phyloP scores from a whole-genome alignment of 495 filamentous ascomycete genomes.

The Penicillium pancosmium region DNA sequence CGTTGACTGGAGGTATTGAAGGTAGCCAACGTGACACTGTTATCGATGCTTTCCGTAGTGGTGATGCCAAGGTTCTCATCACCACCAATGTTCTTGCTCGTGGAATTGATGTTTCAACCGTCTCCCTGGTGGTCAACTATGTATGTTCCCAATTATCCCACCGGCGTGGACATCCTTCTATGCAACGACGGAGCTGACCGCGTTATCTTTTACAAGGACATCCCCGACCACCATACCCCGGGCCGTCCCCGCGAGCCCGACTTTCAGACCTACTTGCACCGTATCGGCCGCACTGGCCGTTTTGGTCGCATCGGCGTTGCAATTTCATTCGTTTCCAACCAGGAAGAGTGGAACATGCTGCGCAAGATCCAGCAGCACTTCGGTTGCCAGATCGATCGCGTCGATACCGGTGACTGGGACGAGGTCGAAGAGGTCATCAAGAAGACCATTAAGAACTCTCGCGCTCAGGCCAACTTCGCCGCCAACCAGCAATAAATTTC shows the following conservation, averaged over 20 bases:
- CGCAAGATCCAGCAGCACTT: constrained; percentile 76
- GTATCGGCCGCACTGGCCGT: constrained; percentile 94
- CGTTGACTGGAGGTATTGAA: constrained; percentile 82
- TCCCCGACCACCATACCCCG: constrained; percentile 48
- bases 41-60: constrained; percentile 84
- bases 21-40: constrained; percentile 80
- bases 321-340: constrained; percentile 86
- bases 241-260: constrained; percentile 58
- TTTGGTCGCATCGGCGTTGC: constrained; percentile 97
- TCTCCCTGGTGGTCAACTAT: constrained; percentile 98
- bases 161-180: neutral
- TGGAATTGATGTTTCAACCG: constrained; percentile 95
- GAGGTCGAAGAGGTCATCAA: constrained; percentile 79
- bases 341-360: constrained; percentile 72
- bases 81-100: constrained; percentile 97
- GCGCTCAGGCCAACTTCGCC: constrained; percentile 63
- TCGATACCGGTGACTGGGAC: constrained; percentile 81
- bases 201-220: constrained; percentile 45
- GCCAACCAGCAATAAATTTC: neutral
- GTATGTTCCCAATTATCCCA: constrained; percentile 31
- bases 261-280: constrained; percentile 93
- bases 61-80: constrained; percentile 93
- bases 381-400: constrained; percentile 55
- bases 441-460: constrained; percentile 77
- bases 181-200: constrained; percentile 8